A percentile compares a stretch with the other conserved stretches of the same genome.
Evolutionary conservation across 1,284 basidiomycete species (phyloP).

Genomic region (Austroboletus novae-zelandiae): DNA sequence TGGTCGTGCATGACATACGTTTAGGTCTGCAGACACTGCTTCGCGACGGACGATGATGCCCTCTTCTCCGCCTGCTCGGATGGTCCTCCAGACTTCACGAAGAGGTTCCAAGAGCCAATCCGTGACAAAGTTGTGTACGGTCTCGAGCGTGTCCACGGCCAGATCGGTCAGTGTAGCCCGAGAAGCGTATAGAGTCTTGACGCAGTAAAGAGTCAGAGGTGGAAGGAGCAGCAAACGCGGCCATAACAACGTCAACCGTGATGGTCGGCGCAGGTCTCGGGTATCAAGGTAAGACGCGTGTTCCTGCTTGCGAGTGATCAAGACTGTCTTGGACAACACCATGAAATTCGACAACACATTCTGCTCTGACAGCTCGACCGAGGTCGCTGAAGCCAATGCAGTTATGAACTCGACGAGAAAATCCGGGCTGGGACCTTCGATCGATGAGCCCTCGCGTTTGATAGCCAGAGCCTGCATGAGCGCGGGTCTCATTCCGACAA

Average conservation of each 20-base stretch:
- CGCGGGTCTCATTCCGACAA: conserved; percentile 51
- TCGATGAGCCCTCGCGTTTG: conserved; percentile 1
- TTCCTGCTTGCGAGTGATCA: conserved; percentile 26
- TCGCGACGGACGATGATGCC: conserved; percentile 75
- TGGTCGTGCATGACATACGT: conserved; percentile 44
- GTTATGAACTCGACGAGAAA: conserved; percentile 24
- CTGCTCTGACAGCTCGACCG: conserved; percentile 12
- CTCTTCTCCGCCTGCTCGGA: conserved; percentile 73
- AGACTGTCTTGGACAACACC: conserved; percentile 18
- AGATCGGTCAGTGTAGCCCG: conserved; percentile 53
- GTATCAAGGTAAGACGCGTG: conserved; percentile 35
- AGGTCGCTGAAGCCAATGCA: conserved; percentile 16
- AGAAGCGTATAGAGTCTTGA: conserved; percentile 49
- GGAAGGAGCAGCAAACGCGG: conserved; percentile 66
- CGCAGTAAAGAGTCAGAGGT: conserved; percentile 51
- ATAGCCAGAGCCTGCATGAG: conserved; percentile 33
- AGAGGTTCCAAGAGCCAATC: conserved; percentile 90
- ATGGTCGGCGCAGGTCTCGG: conserved; percentile 53
- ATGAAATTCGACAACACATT: conserved; percentile 24
- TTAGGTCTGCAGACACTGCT: conserved; percentile 76
- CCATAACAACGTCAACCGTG: conserved; percentile 60
- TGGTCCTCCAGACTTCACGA: conserved; percentile 79
- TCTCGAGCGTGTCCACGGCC: conserved; percentile 64
- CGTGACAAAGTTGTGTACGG: conserved; percentile 71
- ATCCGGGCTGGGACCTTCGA: conserved; percentile 1